Percentiles rank a stretch among this genome's conserved stretches.
Evolutionary conservation across 163 green algal genomes (phyloP).

Genomic region (Trebouxiophyceae sp.): DNA sequence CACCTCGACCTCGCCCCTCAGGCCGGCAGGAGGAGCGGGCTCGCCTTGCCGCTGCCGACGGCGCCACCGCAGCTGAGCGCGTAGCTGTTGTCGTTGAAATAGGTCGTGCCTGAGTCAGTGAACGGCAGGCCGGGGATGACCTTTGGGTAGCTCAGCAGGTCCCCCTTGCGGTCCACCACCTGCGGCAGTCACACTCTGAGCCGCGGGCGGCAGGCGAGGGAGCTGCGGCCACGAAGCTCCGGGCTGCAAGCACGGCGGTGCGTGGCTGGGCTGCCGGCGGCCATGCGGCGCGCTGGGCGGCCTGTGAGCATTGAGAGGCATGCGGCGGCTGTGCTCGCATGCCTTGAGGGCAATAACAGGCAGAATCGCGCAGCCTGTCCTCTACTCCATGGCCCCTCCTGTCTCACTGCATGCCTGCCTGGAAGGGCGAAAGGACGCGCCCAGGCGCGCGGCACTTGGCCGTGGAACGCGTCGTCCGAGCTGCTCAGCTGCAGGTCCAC

Average conservation of each 20-base stretch:
- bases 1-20: not conserved
- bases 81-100: conserved; percentile 26
- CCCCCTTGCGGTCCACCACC: conserved; percentile 29
- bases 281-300: no score
- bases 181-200: conserved; percentile 4
- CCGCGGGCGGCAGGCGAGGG: no score
- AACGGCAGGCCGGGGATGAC: conserved; percentile 28
- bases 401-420: no score
- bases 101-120: conserved; percentile 21
- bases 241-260: no score
- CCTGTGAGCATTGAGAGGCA: no score
- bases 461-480: not conserved
- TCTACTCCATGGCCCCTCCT: no score
- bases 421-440: not conserved
- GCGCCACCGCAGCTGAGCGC: conserved; percentile 3
- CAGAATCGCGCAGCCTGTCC: no score
- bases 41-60: conserved; percentile 17
- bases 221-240: no score
- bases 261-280: no score
- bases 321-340: no score
- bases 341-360: no score
- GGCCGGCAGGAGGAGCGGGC: not conserved
- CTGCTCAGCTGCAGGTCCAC: not conserved
- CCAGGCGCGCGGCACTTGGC: not conserved
- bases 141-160: conserved; percentile 33